These are phyloP conservation scores for Nannochloropsis salina DNA, from an alignment of 108 stramenopile species.

Conservation along the genomic window DNA sequence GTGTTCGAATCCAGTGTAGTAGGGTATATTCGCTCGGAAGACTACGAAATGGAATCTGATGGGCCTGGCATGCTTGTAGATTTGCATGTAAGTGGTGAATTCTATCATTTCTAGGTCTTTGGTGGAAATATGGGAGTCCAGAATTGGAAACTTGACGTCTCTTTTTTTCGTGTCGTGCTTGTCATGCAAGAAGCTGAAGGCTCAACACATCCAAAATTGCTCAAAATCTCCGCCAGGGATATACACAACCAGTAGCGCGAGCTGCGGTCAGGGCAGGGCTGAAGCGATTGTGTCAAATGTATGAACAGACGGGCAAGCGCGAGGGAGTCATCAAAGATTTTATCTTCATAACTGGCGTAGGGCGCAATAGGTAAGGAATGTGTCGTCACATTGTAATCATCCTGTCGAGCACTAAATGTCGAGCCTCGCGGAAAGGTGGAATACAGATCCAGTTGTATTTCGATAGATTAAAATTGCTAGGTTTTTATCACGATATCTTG, in stretches of 20 bases:
- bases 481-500: too few relatives aligned
- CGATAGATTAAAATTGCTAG: too few relatives aligned
- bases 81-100: not conserved
- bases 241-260: not conserved
- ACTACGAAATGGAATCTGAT: not conserved
- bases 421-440: too few relatives aligned
- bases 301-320: conserved; percentile 13
- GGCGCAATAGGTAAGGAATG: not conserved
- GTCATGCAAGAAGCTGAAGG: too few relatives aligned
- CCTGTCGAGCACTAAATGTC: too few relatives aligned
- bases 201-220: too few relatives aligned
- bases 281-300: not conserved
- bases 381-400: not conserved
- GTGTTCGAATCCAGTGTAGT: conserved; percentile 9
- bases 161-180: too few relatives aligned
- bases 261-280: not conserved
- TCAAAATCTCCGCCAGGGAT: not conserved
- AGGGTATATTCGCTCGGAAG: not conserved
- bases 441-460: too few relatives aligned
- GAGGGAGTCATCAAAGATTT: not conserved
- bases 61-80: conserved; percentile 2
- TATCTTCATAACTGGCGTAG: not conserved
- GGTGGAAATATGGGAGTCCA: too few relatives aligned
- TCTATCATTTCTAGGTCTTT: too few relatives aligned
- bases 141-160: too few relatives aligned